Conservation (phyloP, 2,329 filamentous ascomycete genomes). For the Botrytis fabae region DNA sequence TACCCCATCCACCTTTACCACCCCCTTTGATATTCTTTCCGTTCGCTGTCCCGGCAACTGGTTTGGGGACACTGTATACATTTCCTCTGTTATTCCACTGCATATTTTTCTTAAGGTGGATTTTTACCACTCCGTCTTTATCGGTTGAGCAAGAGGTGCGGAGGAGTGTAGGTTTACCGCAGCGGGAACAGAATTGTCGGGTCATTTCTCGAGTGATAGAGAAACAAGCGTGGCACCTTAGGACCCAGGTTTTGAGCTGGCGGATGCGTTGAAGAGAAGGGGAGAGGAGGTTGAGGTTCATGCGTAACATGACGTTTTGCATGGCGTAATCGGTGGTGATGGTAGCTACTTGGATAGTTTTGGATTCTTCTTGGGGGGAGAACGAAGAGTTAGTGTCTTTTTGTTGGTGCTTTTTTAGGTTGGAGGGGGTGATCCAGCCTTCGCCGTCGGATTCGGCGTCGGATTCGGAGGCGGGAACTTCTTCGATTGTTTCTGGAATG, state of each 20-base stretch:
- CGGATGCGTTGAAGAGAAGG: conserved; percentile 77
- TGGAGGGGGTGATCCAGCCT: conserved; percentile 93
- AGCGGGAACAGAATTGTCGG: conserved; percentile 90
- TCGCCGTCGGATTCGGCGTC: conserved; percentile 59
- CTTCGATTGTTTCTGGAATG: conserved; percentile 27
- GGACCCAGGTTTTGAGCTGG: conserved; percentile 81
- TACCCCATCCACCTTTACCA: conserved; percentile 85
- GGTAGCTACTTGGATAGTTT: conserved; percentile 80
- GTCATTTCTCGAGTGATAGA: conserved; percentile 76
- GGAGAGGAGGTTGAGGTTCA: conserved; percentile 89
- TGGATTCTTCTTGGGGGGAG: conserved; percentile 53
- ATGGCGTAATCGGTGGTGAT: conserved; percentile 96
- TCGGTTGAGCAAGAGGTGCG: conserved; percentile 85
- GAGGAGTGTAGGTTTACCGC: conserved; percentile 83
- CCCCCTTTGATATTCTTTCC: conserved; percentile 69
- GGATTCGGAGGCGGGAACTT: conserved; percentile 32
- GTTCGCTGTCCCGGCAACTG: conserved; percentile 75
- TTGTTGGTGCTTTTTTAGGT: conserved; percentile 81
- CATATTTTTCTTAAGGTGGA: conserved; percentile 92
- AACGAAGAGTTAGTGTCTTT: conserved; percentile 56
- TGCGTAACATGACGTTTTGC: conserved; percentile 93
- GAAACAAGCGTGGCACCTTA: conserved; percentile 95
- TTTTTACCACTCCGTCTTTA: conserved; percentile 72
- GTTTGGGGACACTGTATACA: conserved; percentile 89
- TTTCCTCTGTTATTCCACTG: conserved; percentile 95